Conservation (phyloP, 2,329 filamentous ascomycete genomes). For the Beauveria bassiana region DNA sequence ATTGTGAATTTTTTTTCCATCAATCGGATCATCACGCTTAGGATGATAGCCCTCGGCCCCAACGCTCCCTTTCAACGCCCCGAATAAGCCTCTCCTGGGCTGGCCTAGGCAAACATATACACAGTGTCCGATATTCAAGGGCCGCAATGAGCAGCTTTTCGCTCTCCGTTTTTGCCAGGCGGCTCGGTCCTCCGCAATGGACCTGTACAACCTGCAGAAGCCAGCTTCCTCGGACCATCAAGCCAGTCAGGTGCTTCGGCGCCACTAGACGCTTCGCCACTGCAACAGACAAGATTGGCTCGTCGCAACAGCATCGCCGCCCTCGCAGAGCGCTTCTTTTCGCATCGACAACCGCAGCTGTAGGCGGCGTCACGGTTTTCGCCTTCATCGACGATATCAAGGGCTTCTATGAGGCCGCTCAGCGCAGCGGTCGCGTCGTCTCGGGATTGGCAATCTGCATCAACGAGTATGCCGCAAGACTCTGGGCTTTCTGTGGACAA, state of each 20-base stretch:
- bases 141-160: conserved; percentile 35
- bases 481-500: not conserved
- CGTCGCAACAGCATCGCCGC: conserved; percentile 17
- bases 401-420: conserved; percentile 65
- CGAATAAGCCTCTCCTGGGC: not conserved
- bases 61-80: not conserved
- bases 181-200: conserved; percentile 34
- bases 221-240: conserved; percentile 28
- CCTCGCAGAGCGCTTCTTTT: conserved; percentile 33
- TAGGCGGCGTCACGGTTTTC: conserved; percentile 38
- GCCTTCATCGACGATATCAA: conserved; percentile 63
- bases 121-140: not conserved
- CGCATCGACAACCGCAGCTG: conserved; percentile 44
- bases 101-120: not conserved
- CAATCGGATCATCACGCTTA: not conserved
- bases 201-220: conserved; percentile 39
- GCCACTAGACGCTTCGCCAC: conserved; percentile 24
- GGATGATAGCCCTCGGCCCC: conserved; percentile 9
- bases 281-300: conserved; percentile 14
- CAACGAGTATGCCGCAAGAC: conserved; percentile 58
- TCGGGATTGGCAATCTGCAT: conserved; percentile 71
- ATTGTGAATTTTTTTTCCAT: not conserved
- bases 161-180: conserved; percentile 30
- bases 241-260: conserved; percentile 18
- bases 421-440: conserved; percentile 73